phyloP scores from a whole-genome alignment of 1,284 basidiomycete species.

The Cystobasidium slooffiae region DNA sequence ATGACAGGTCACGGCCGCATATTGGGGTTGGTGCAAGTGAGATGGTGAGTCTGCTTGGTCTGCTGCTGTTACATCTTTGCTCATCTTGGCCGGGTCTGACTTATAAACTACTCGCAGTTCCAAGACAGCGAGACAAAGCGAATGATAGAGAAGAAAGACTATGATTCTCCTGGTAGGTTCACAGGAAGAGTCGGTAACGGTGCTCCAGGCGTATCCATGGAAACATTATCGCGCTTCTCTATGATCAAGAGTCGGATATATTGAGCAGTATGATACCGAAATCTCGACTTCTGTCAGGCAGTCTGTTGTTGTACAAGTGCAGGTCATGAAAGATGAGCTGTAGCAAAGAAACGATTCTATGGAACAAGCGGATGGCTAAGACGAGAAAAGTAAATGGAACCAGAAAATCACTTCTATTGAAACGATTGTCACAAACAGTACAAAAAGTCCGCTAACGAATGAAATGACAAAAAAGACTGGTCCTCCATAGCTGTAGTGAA shows the following conservation, averaged over 20 bases:
- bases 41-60: conserved; percentile 62
- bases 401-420: no score
- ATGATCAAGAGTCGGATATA: conserved; percentile 52
- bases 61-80: neutral
- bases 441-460: neutral
- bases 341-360: no score
- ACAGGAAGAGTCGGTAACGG: conserved; percentile 23
- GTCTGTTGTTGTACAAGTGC: conserved; percentile 1
- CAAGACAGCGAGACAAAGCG: conserved; percentile 19
- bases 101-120: neutral
- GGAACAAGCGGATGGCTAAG: no score
- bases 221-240: conserved; percentile 48
- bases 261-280: conserved; percentile 11
- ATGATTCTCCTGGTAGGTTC: conserved; percentile 38
- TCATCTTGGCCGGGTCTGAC: neutral
- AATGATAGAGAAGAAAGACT: conserved; percentile 37
- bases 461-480: neutral
- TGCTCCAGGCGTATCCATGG: conserved; percentile 28
- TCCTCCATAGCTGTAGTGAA: neutral
- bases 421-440: neutral
- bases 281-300: neutral
- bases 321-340: neutral
- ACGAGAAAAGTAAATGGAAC: no score
- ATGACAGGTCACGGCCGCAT: conserved; percentile 80
- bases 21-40: conserved; percentile 87